These are phyloP conservation scores for Rhinocladiella mackenziei DNA, from an alignment of 2,329 filamentous ascomycete genomes.

Conservation along the genomic window DNA sequence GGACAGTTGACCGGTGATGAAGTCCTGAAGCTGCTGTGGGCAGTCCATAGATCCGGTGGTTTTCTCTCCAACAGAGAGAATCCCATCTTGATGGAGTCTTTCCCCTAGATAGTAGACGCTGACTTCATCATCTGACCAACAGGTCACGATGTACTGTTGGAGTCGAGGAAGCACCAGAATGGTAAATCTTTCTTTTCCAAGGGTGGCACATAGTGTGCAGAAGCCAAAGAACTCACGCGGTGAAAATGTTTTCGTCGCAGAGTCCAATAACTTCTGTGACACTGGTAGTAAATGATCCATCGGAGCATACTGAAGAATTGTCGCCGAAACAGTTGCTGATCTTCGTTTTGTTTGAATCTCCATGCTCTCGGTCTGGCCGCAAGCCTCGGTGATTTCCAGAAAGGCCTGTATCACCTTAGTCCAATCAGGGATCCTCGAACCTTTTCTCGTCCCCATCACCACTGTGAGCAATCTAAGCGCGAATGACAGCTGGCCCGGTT, in stretches of 20 bases:
- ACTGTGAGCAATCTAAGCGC: conserved; percentile 62
- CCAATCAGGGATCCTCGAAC: conserved; percentile 71
- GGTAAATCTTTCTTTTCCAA: conserved; percentile 70
- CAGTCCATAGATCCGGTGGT: conserved; percentile 3
- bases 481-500: conserved; percentile 44
- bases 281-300: conserved; percentile 73
- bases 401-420: conserved; percentile 53
- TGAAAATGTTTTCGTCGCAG: conserved; percentile 62
- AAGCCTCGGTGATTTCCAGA: conserved; percentile 50
- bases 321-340: conserved; percentile 51
- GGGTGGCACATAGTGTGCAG: conserved; percentile 72
- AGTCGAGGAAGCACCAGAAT: conserved; percentile 76
- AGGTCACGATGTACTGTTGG: conserved; percentile 72
- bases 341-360: conserved; percentile 29
- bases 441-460: conserved; percentile 74
- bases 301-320: conserved; percentile 70
- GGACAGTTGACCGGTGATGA: conserved; percentile 6
- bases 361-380: conserved; percentile 9
- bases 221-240: conserved; percentile 76
- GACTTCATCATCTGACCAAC: conserved; percentile 67
- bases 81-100: conserved; percentile 10
- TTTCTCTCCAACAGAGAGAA: neutral
- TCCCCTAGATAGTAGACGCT: conserved; percentile 37
- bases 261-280: conserved; percentile 61
- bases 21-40: conserved; percentile 11